Base-by-base conservation (phyloP, 2,329 filamentous ascomycete genomes). In the Ophiostoma sp. region DNA sequence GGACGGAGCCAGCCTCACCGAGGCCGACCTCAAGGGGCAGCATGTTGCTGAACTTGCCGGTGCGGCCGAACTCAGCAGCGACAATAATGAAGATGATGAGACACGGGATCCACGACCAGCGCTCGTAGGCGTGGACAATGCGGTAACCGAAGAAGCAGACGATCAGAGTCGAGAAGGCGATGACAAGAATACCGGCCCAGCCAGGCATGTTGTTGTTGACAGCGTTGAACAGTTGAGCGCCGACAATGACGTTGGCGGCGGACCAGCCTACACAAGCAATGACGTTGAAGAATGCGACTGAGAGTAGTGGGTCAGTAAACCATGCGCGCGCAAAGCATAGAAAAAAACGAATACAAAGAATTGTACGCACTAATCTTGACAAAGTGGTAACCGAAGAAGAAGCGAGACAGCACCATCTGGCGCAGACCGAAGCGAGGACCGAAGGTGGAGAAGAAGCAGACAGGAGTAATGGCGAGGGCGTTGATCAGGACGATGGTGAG, bases 211-310 rank as follows among this genome's bases (percentile, higher is more conserved):
- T 81, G 63, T 81, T 79, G 79, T 93, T 94, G 63, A 95, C 90
- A 0, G 93, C 91, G 73, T 93, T 86, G 77, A 96, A 86, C 7
- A 95, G 86, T 80, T 95, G 91, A 0, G 92, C 92, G 22, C 92
- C 93, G 19, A 95, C 92, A 75, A 96, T 94, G 72, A 89, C 88
- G 79, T 96, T 95, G 76, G 94, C 90, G 0, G 90, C 86, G 4
- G 90, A 91, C 90, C 93, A 95, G 69, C 93, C 93, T 5, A 94
- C 80, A 78, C 90, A 93, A 39, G 91, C 89, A 19, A 93, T 82
- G 52, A 92, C 83, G 81, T 93, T 93, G 80, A 94, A 90, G 77
- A 91, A 81, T 70, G 91, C 91, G 79, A 93, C 88, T 86, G 80
- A n/a, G 2, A 33, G 9, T 4, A 3, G 22, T 8, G 15, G n/a